Base-by-base conservation (phyloP, 306 rosid genomes). In the Nissolia schottii region DNA sequence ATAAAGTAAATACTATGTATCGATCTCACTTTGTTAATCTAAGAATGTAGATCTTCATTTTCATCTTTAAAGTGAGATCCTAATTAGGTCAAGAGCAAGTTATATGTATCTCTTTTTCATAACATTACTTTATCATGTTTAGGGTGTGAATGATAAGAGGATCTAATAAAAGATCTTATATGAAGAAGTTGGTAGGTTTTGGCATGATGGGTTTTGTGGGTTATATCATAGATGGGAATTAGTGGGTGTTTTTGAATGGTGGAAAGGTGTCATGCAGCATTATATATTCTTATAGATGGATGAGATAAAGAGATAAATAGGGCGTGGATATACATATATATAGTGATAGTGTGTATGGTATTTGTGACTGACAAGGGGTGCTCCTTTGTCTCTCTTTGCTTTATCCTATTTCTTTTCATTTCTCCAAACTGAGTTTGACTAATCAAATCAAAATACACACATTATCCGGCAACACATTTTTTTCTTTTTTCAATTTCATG, bases 381-480 rank as follows among this genome's bases (percentile, higher is more conserved):
- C 71, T 81, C 76, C 75, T 66, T 85, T 89, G 78, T 83, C 74
- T 75, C 64, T 76, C n/a, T n/a, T n/a, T 74, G 64, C 87, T 82
- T 73, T 86, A 54, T 71, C 62, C n/a, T n/a, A n/a, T 45, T 45
- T 78, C 71, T 81, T 79, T 65, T 67, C 76, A 56, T 68, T n/a
- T 68, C 60, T 76, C 60, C 60, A 50, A 73, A 61, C 65, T 76
- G 81, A 85, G 85, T 88, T 81, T 80, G 95, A 84, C 87, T 83
- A 81, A 79, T 67, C 81, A 71, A 25, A n/a, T n/a, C n/a, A n/a
- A n/a, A n/a, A n/a, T n/a, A n/a, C n/a, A n/a, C n/a, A n/a, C 49
- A 45, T 64, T 67, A 41, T 76, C 91, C 87, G 85, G 96, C 92
- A 87, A 85, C 84, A 81, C 80, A 54, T 79, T 85, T 82, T n/a